Percentiles rank a stretch among this genome's conserved stretches.
phyloP scores from a whole-genome alignment of 2,329 filamentous ascomycete species.

The Eutypa lata region DNA sequence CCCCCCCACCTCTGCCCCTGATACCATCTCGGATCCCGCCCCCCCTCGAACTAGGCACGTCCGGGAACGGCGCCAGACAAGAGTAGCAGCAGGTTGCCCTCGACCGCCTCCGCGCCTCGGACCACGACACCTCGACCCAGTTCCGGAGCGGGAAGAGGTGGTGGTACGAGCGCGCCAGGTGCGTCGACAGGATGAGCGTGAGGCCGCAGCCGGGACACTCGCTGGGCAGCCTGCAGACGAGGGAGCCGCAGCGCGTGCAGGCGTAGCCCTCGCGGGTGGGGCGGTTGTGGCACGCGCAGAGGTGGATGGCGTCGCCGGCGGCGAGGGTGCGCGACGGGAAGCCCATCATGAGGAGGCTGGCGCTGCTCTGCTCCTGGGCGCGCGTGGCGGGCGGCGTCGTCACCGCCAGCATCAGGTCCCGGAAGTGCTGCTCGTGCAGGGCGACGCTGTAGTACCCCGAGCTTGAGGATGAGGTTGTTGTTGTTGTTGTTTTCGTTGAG shows the following conservation, averaged over 20 bases:
- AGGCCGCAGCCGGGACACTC: constrained; percentile 90
- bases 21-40: constrained; percentile 14
- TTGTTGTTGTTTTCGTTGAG: too few relatives aligned
- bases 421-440: constrained; percentile 82
- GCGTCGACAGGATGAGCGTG: constrained; percentile 90
- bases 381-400: constrained; percentile 88
- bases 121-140: constrained; percentile 88
- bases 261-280: constrained; percentile 81
- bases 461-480: constrained; percentile 17
- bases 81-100: constrained; percentile 74
- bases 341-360: constrained; percentile 90
- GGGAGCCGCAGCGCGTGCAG: constrained; percentile 83
- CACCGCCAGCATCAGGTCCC: constrained; percentile 80
- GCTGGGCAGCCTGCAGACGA: constrained; percentile 85
- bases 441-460: constrained; percentile 73
- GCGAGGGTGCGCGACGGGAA: constrained; percentile 86
- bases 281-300: constrained; percentile 88
- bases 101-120: constrained; percentile 56
- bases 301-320: constrained; percentile 59
- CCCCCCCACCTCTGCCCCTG: constrained; percentile 14
- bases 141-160: constrained; percentile 87
- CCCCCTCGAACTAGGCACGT: constrained; percentile 26
- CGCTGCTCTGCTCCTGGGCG: constrained; percentile 54
- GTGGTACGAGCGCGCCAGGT: constrained; percentile 88
- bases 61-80: constrained; percentile 72